phyloP scores from a whole-genome alignment of 495 filamentous ascomycete genomes.

The Neurospora sp. region DNA sequence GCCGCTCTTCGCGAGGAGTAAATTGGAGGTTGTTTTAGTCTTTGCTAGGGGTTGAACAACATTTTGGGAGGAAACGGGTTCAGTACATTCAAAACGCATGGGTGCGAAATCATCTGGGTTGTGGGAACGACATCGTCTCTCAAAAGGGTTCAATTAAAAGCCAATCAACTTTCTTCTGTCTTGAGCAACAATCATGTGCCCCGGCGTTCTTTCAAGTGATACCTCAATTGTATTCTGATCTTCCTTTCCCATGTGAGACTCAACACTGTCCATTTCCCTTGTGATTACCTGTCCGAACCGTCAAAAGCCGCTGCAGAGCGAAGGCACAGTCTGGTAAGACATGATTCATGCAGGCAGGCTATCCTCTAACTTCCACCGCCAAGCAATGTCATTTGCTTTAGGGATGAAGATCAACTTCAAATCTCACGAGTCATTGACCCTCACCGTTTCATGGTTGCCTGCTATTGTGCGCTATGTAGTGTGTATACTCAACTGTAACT shows the following conservation, averaged over 20 bases:
- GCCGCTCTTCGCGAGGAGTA: conserved; percentile 50
- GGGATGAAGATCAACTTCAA: not conserved
- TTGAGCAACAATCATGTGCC: not conserved
- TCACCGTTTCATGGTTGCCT: not conserved
- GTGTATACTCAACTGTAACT: not conserved
- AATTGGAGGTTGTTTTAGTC: conserved; percentile 5
- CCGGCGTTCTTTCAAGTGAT: not conserved
- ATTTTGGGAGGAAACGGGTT: not conserved
- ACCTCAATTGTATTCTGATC: not conserved
- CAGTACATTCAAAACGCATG: not conserved
- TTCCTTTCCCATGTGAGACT: not conserved
- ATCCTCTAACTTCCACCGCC: not conserved
- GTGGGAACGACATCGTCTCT: not conserved
- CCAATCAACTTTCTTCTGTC: conserved; percentile 17
- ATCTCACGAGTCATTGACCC: not conserved
- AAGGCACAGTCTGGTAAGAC: not conserved
- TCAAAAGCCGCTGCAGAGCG: not conserved
- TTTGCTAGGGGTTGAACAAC: conserved; percentile 15
- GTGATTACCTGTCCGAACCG: not conserved
- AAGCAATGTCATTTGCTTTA: not conserved
- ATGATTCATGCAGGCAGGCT: not conserved
- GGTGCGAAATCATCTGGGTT: not conserved
- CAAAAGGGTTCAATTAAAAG: conserved; percentile 18
- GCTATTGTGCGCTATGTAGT: not conserved
- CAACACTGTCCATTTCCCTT: not conserved